These are phyloP conservation scores for Cymbopogon citratus DNA, from an alignment of 176 grass and related monocot species.

Conservation along the genomic window DNA sequence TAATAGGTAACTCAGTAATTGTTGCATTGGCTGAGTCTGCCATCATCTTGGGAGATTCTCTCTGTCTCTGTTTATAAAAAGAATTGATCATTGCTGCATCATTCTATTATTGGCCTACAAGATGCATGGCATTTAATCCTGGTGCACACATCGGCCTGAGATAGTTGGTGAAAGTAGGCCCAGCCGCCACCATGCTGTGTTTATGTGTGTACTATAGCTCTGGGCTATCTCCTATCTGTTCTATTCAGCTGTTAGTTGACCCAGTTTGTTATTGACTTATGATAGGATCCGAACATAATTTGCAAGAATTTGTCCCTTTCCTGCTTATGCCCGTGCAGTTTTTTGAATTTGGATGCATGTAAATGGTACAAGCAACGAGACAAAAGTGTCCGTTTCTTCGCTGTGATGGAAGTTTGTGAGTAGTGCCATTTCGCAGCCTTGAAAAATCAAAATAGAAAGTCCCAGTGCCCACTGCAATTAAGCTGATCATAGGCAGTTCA, in stretches of 20 bases:
- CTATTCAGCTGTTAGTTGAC: slow-evolving; percentile 13
- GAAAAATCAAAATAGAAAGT: background rate
- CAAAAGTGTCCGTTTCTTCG: background rate
- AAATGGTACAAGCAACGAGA: background rate
- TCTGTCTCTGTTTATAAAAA: background rate
- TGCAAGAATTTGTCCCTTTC: slow-evolving; percentile 7
- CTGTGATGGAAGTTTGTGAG: background rate
- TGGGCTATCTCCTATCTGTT: slow-evolving; percentile 17
- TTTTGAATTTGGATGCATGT: background rate
- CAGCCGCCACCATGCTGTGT: background rate
- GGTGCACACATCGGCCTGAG: slow-evolving; percentile 4
- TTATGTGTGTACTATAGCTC: background rate
- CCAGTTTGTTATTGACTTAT: background rate
- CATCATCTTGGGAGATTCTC: background rate
- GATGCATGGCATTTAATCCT: background rate
- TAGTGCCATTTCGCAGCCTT: background rate
- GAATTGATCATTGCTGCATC: background rate
- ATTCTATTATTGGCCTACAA: background rate
- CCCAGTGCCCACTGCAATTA: background rate
- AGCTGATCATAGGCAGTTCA: background rate
- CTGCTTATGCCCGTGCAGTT: background rate
- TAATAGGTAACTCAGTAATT: background rate
- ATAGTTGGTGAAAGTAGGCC: slow-evolving; percentile 26
- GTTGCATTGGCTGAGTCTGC: background rate
- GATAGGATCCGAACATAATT: background rate